Base-by-base conservation (phyloP, 306 rosid species). In the Casuarina cunninghamiana region DNA sequence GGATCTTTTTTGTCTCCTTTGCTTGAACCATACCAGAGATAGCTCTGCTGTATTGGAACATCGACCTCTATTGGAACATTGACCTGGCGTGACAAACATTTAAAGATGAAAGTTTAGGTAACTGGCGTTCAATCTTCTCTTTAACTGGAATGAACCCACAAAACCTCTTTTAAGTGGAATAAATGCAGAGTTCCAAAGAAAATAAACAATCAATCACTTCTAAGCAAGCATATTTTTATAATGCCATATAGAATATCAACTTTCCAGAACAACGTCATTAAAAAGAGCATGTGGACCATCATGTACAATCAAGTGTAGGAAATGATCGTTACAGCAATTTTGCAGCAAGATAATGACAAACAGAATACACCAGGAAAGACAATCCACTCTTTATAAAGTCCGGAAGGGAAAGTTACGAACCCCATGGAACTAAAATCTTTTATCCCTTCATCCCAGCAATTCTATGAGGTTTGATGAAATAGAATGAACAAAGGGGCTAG, bases 1-100 rank as follows among this genome's bases (percentile, higher is more conserved):
- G 4, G 0, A 78, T 78, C 69, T 26, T 26, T 26, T 9, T 0
- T 0, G 37, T 26, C 63, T 35, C 79, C 82, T 3, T 35, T 4
- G 65, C 85, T 80, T 72, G 98, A 88, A 81, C 80, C 88, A 85
- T 94, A 94, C 93, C 91, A 92, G 74, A 92, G 92, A 81, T 86
- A 90, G 87, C 90, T 90, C 80, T 94, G 97, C 53, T 92, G 97
- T 82, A 92, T 77, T 50, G 97, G 97, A 57, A 94, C 81, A 85
- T 90, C 87, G 50, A 94, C 32, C 32, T 26, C 32, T 82, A 92
- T 77, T 50, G 97, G 97, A 57, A 94, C 81, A 85, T 90, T 86
- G 50, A 94, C 97, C 98, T 94, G 87, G 65, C 11, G 76, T 72
- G 53, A 79, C 78, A 42, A 17, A 53, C 75, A 74, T 78, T 61